These are phyloP conservation scores for Akanthomyces lecanii DNA, from an alignment of 2,329 filamentous ascomycete species.

Conservation along the genomic window DNA sequence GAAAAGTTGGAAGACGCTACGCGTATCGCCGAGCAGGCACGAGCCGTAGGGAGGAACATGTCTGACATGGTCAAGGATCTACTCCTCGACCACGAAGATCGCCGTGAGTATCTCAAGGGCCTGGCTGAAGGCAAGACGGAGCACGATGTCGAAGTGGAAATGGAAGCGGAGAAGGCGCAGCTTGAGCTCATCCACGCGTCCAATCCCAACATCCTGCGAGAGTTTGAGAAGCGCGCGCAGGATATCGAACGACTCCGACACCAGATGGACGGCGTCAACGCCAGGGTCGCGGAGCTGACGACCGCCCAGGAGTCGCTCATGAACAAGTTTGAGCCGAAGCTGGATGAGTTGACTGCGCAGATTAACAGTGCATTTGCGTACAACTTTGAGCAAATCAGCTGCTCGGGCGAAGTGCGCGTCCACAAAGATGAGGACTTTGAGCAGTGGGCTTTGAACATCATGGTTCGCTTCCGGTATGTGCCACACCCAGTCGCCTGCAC, in stretches of 20 bases:
- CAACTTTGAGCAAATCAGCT: constrained; percentile 92
- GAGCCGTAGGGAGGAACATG: constrained; percentile 31
- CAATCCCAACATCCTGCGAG: constrained; percentile 68
- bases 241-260: constrained; percentile 64
- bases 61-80: constrained; percentile 36
- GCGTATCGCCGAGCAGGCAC: constrained; percentile 35
- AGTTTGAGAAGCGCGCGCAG: constrained; percentile 69
- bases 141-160: constrained; percentile 67
- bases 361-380: constrained; percentile 90
- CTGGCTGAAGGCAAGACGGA: constrained; percentile 48
- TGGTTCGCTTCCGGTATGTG: constrained; percentile 84
- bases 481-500: background rate
- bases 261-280: constrained; percentile 51
- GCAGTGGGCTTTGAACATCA: constrained; percentile 88
- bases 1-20: constrained; percentile 35
- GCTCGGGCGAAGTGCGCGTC: constrained; percentile 83
- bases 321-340: constrained; percentile 72
- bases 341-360: constrained; percentile 71
- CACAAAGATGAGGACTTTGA: constrained; percentile 93
- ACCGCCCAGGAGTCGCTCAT: constrained; percentile 62
- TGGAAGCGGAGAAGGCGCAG: constrained; percentile 68
- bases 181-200: constrained; percentile 77
- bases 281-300: constrained; percentile 51
- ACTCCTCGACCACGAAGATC: constrained; percentile 35
- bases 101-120: constrained; percentile 38